These are phyloP conservation scores for Penicillium sp. DNA, from an alignment of 2,329 filamentous ascomycete genomes.

Conservation along the genomic window DNA sequence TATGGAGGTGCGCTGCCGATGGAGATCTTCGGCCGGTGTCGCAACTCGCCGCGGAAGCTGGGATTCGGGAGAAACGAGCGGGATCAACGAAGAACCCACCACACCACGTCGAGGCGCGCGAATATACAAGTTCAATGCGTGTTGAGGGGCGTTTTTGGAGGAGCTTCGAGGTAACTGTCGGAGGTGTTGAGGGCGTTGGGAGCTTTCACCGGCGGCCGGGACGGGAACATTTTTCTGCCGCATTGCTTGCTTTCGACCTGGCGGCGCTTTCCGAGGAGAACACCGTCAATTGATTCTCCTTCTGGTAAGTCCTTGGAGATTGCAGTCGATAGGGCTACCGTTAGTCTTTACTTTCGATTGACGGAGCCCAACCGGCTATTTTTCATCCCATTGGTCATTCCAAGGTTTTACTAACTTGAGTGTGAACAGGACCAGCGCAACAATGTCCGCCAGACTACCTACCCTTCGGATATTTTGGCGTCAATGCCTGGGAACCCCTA, in stretches of 20 bases:
- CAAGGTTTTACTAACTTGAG: conserved; percentile 16
- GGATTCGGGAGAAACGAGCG: conserved; percentile 23
- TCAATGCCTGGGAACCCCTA: conserved; percentile 23
- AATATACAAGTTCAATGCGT: conserved; percentile 13
- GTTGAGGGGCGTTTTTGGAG: conserved; percentile 13
- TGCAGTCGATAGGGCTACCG: not conserved
- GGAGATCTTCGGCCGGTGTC: conserved; percentile 18
- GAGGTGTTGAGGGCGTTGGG: conserved; percentile 41
- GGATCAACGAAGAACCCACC: conserved; percentile 30
- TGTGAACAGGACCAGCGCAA: conserved; percentile 15
- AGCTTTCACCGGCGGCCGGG: conserved; percentile 42
- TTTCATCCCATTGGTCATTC: not conserved
- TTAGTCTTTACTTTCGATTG: not conserved
- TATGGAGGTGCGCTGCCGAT: conserved; percentile 14
- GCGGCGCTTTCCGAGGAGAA: conserved; percentile 28
- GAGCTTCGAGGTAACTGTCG: conserved; percentile 11
- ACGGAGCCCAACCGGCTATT: not conserved
- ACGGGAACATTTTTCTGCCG: conserved; percentile 46
- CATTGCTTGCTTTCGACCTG: conserved; percentile 20
- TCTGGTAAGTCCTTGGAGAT: conserved; percentile 14
- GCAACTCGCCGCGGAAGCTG: conserved; percentile 23
- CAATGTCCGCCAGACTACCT: conserved; percentile 35
- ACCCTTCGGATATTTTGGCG: conserved; percentile 30
- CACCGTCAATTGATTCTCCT: conserved; percentile 18
- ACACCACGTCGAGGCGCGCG: conserved; percentile 26